phyloP scores from a whole-genome alignment of 1,139 yeast genomes.

The Candida sanyaensis region DNA sequence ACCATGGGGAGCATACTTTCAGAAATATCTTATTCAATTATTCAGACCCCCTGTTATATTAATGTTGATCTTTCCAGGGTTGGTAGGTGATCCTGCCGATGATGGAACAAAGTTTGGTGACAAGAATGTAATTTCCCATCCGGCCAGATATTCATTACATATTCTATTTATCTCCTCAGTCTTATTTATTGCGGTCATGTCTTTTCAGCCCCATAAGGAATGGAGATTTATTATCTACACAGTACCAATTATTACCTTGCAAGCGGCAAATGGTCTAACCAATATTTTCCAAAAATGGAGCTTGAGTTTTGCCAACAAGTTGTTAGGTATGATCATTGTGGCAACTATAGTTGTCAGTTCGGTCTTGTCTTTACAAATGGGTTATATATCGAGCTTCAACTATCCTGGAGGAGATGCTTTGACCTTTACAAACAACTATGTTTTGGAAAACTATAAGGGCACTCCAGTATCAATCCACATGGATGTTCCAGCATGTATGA shows the following conservation, averaged over 20 bases:
- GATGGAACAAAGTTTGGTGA: slow-evolving; percentile 18
- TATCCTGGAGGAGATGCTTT: slow-evolving; percentile 92
- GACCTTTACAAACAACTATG: slow-evolving; percentile 46
- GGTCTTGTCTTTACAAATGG: slow-evolving; percentile 50
- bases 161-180: slow-evolving; percentile 45
- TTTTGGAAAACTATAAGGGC: slow-evolving; percentile 22
- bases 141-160: slow-evolving; percentile 38
- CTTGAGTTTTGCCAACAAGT: slow-evolving; percentile 26
- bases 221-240: slow-evolving; percentile 87
- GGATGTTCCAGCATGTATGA: slow-evolving; percentile 84
- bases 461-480: slow-evolving; percentile 54
- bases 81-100: slow-evolving; percentile 40
- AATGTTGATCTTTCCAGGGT: slow-evolving; percentile 45
- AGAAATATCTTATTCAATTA: slow-evolving; percentile 44
- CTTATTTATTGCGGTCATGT: slow-evolving; percentile 59
- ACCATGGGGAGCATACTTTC: slow-evolving; percentile 70
- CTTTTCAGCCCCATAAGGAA: slow-evolving; percentile 90
- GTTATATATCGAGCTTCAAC: slow-evolving; percentile 67
- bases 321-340: slow-evolving; percentile 29
- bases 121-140: slow-evolving; percentile 36
- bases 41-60: slow-evolving; percentile 67
- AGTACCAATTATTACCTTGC: slow-evolving; percentile 65
- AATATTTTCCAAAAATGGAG: slow-evolving; percentile 37
- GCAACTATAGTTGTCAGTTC: slow-evolving; percentile 35
- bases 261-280: slow-evolving; percentile 67